Evolutionary conservation across 768 basidiomycete species (phyloP).

Genomic region (Sarcomyxa edulis): DNA sequence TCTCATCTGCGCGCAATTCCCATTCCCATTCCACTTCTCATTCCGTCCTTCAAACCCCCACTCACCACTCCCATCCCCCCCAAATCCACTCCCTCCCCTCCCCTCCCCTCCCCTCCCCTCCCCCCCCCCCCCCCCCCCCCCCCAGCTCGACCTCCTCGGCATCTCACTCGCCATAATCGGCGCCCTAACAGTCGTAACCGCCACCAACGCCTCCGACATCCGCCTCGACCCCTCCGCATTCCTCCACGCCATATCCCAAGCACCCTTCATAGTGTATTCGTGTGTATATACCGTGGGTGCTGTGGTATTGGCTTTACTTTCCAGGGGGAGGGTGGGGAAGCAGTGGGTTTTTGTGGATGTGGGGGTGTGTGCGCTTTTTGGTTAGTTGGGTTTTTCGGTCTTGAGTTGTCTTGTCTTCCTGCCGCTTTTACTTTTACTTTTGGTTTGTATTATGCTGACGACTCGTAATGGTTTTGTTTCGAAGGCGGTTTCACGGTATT

Average conservation of each 20-base stretch:
- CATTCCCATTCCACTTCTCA: conserved; percentile 1
- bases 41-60: conserved; percentile 50
- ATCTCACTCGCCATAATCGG: conserved; percentile 80
- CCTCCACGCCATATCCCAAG: conserved; percentile 61
- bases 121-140: too few species aligned
- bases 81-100: conserved; percentile 71
- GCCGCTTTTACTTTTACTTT: too few species aligned
- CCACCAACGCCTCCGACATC: conserved; percentile 66
- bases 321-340: conserved; percentile 57
- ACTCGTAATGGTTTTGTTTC: not conserved
- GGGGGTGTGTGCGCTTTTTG: conserved; percentile 82
- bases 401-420: too few species aligned
- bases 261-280: conserved; percentile 73
- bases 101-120: too few species aligned
- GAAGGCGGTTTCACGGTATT: conserved; percentile 92
- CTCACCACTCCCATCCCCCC: conserved; percentile 74
- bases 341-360: conserved; percentile 81
- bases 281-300: conserved; percentile 54
- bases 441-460: conserved; percentile 2
- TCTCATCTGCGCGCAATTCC: conserved; percentile 11
- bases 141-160: conserved; percentile 74
- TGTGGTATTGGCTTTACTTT: conserved; percentile 58
- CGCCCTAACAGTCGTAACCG: conserved; percentile 88
- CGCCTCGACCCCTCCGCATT: conserved; percentile 66
- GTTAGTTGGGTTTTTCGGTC: conserved; percentile 28